A percentile compares a stretch with the other conserved stretches of the same genome.
Evolutionary conservation across 805 yeast genomes (phyloP).

Genomic region (Citeromyces matritensis): DNA sequence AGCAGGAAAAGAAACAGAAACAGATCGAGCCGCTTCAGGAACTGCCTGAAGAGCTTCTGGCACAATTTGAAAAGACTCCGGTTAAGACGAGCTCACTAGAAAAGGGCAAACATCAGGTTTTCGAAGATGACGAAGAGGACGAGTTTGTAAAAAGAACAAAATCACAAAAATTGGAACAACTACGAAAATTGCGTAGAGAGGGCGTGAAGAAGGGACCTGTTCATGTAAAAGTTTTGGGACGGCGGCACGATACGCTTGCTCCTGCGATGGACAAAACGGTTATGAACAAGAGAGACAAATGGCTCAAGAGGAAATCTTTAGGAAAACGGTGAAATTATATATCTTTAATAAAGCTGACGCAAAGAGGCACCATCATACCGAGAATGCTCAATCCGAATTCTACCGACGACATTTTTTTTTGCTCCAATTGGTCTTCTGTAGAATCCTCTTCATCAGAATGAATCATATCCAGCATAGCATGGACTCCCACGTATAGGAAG

Average conservation of each 20-base stretch:
- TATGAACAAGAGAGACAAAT: conserved; percentile 4
- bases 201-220: conserved; percentile 23
- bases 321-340: conserved; percentile 3
- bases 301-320: conserved; percentile 6
- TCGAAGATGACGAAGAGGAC: conserved; percentile 9
- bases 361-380: conserved; percentile 14
- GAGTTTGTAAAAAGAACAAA: conserved; percentile 6
- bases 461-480: conserved; percentile 31
- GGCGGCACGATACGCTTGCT: conserved; percentile 4
- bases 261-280: conserved; percentile 4
- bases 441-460: background rate
- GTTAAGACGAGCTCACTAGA: conserved; percentile 4
- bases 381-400: conserved; percentile 7
- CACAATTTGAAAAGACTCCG: conserved; percentile 8
- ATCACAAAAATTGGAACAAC: conserved; percentile 14
- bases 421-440: background rate
- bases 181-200: conserved; percentile 14
- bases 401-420: conserved; percentile 3
- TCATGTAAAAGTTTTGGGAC: conserved; percentile 16
- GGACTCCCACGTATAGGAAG: conserved; percentile 55
- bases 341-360: conserved; percentile 9
- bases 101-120: conserved; percentile 17
- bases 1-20: conserved; percentile 11
- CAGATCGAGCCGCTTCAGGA: conserved; percentile 15
- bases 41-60: conserved; percentile 22